phyloP scores from a whole-genome alignment of 192 early-diverging fungal genomes.

The Chytriomyces confervae region DNA sequence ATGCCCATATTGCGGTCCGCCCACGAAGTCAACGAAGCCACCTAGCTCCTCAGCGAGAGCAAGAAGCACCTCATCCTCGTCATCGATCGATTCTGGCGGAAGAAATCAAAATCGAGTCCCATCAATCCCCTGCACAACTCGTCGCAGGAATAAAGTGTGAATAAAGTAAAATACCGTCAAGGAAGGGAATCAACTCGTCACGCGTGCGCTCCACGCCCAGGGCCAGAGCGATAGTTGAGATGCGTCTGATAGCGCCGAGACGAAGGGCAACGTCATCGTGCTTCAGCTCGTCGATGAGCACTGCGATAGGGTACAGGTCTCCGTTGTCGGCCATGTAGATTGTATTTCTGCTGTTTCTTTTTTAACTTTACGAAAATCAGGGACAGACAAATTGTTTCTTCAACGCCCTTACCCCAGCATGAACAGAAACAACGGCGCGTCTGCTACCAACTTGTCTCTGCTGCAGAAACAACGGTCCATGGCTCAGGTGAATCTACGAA shows the following conservation, averaged over 20 bases:
- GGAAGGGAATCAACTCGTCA: constrained; percentile 95
- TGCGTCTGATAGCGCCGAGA: constrained; percentile 81
- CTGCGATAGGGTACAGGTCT: constrained; percentile 83
- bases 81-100: constrained; percentile 91
- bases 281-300: constrained; percentile 91
- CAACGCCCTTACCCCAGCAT: not conserved
- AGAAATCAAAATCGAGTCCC: not conserved
- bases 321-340: constrained; percentile 48
- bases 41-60: constrained; percentile 94
- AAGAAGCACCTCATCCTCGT: constrained; percentile 96
- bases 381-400: too few species aligned
- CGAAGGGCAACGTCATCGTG: constrained; percentile 88
- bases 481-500: not conserved
- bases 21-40: constrained; percentile 89
- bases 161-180: constrained; percentile 78
- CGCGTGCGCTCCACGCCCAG: constrained; percentile 94
- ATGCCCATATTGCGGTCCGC: constrained; percentile 85
- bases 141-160: not conserved
- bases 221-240: constrained; percentile 87
- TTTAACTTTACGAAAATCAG: not conserved
- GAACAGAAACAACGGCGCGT: not conserved
- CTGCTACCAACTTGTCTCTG: not conserved
- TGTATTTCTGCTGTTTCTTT: not conserved
- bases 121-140: not conserved
- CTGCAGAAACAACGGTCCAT: not conserved